Conservation (phyloP, 2,329 filamentous ascomycete species). For the Ploettnerulaceae sp. region DNA sequence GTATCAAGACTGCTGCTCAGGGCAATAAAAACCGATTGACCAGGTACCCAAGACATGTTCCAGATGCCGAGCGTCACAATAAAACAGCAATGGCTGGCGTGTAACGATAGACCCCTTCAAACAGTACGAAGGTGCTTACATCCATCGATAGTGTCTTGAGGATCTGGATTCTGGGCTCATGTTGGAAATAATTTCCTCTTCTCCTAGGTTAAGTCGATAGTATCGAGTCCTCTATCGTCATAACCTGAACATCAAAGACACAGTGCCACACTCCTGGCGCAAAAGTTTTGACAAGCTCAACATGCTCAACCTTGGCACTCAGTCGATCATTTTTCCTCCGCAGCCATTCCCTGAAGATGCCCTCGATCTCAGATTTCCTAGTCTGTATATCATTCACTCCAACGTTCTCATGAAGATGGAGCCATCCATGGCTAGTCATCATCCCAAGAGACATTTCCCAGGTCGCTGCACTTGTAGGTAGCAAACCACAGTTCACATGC, state of each 20-base stretch:
- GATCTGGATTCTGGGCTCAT: too few species aligned
- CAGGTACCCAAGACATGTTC: too few species aligned
- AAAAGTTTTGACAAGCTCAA: conserved; percentile 65
- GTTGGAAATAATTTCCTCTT: too few species aligned
- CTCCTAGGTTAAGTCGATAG: too few species aligned
- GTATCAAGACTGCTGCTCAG: too few species aligned
- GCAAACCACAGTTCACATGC: conserved; percentile 61
- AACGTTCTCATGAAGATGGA: conserved; percentile 65
- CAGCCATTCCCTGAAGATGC: conserved; percentile 19
- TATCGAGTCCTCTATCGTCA: neutral
- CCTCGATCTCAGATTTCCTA: conserved; percentile 25
- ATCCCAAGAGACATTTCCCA: conserved; percentile 51
- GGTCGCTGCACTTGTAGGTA: conserved; percentile 51
- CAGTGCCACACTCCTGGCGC: conserved; percentile 66
- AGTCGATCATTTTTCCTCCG: conserved; percentile 8
- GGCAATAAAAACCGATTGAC: too few species aligned
- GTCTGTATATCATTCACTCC: conserved; percentile 47
- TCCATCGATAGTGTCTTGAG: too few species aligned
- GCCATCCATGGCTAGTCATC: conserved; percentile 43
- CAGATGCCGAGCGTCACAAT: too few species aligned
- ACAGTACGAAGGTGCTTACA: too few species aligned
- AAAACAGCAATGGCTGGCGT: too few species aligned
- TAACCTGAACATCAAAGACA: conserved; percentile 56
- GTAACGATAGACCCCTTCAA: too few species aligned
- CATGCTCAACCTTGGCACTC: conserved; percentile 44